Percentiles rank a stretch among this genome's conserved stretches.
phyloP scores from a whole-genome alignment of 495 filamentous ascomycete species.

The Aspergillus conjunctus region DNA sequence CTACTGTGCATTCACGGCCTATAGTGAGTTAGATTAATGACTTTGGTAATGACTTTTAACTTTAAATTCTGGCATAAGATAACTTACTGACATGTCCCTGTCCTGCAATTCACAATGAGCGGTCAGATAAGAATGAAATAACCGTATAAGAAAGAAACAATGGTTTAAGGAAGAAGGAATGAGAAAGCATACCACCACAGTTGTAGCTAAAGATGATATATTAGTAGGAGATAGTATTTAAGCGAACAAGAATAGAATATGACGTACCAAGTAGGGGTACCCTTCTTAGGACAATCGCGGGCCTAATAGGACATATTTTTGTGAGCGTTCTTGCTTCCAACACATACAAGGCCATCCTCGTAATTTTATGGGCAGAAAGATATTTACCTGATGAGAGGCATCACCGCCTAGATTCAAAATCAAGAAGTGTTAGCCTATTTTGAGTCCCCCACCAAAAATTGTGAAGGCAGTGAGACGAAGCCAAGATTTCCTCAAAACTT shows the following conservation, averaged over 20 bases:
- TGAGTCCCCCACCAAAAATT: neutral
- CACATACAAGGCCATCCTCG: neutral
- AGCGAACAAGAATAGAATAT: conserved; percentile 12
- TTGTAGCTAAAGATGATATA: conserved; percentile 61
- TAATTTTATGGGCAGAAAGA: conserved; percentile 13
- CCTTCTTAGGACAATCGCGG: conserved; percentile 93
- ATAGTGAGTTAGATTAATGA: conserved; percentile 2
- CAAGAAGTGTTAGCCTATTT: conserved; percentile 29
- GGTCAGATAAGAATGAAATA: conserved; percentile 17
- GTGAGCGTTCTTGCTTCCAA: conserved; percentile 24
- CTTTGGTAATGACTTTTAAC: conserved; percentile 6
- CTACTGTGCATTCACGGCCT: conserved; percentile 90
- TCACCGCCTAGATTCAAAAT: conserved; percentile 62
- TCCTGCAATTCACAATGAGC: conserved; percentile 39
- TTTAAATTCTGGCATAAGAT: neutral
- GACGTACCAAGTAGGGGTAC: conserved; percentile 82
- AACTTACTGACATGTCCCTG: conserved; percentile 88
- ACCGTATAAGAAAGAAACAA: neutral
- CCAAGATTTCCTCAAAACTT: conserved; percentile 5
- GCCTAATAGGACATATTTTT: conserved; percentile 54
- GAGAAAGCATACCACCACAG: conserved; percentile 64
- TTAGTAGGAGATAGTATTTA: conserved; percentile 33
- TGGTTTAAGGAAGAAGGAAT: neutral
- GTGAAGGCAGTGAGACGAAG: conserved; percentile 2
- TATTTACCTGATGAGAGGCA: conserved; percentile 66